Percentiles rank a stretch among this genome's conserved stretches.
These are phyloP conservation scores for Cystobasidium onofrii DNA, from an alignment of 768 basidiomycete species.

Conservation along the genomic window DNA sequence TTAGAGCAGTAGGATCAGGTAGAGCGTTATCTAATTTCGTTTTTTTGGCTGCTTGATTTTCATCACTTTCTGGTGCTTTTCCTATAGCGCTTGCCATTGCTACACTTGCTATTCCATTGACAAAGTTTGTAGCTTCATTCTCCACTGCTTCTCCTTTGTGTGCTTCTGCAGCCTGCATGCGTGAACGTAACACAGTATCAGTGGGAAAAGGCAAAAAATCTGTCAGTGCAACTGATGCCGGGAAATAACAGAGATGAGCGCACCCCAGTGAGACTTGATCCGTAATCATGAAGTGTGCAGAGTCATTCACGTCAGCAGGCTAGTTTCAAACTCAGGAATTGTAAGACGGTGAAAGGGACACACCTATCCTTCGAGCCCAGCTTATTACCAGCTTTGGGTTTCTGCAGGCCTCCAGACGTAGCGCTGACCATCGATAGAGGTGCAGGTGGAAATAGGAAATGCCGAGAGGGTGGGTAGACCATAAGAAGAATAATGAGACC, in stretches of 20 bases:
- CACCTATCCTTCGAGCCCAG: constrained; percentile 30
- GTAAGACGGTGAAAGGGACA: too few relatives aligned
- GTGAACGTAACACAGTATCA: neutral
- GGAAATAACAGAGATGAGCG: neutral
- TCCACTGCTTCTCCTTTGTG: constrained; percentile 49
- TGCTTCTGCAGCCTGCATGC: constrained; percentile 43
- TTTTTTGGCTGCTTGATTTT: constrained; percentile 5
- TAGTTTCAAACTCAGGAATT: too few relatives aligned
- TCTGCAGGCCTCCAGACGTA: constrained; percentile 45
- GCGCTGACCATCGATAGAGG: constrained; percentile 45
- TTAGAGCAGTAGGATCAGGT: constrained; percentile 45
- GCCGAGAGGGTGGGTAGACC: constrained; percentile 46
- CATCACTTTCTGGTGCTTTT: constrained; percentile 38
- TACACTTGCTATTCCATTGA: constrained; percentile 45
- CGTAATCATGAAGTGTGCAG: neutral
- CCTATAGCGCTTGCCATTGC: constrained; percentile 45
- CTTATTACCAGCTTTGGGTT: constrained; percentile 44
- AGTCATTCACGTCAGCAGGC: neutral
- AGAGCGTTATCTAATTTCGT: constrained; percentile 40
- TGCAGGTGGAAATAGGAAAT: constrained; percentile 47
- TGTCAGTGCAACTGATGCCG: neutral
- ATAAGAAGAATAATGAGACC: constrained; percentile 46
- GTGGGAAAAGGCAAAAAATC: neutral
- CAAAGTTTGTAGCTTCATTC: constrained; percentile 47
- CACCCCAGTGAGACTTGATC: constrained; percentile 17